A percentile compares a stretch with the other conserved stretches of the same genome.
These are phyloP conservation scores for Globisporangium okanoganense DNA, from an alignment of 352 stramenopile genomes.

Conservation along the genomic window DNA sequence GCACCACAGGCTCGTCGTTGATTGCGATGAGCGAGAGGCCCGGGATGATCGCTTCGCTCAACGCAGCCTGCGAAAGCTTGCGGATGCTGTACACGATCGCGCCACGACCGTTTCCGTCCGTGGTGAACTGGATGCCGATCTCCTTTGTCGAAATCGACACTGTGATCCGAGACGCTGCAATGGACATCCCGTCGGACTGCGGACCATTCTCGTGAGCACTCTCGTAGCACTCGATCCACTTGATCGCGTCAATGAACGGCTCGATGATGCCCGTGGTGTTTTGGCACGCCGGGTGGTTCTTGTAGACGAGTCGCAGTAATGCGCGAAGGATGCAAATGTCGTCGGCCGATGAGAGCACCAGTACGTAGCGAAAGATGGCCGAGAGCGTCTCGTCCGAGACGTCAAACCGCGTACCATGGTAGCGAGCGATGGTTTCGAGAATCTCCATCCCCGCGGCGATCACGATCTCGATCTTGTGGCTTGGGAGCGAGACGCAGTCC, in stretches of 20 bases:
- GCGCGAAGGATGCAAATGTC: constrained; percentile 48
- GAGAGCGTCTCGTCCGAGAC: constrained; percentile 58
- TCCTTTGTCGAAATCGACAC: constrained; percentile 83
- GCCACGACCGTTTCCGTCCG: constrained; percentile 68
- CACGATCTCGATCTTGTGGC: constrained; percentile 82
- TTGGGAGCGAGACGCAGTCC: constrained; percentile 74
- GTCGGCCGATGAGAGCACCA: constrained; percentile 57
- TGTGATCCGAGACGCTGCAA: constrained; percentile 53
- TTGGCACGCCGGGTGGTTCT: constrained; percentile 65
- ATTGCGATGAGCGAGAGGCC: constrained; percentile 77
- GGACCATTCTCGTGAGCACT: constrained; percentile 23
- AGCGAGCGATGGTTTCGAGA: constrained; percentile 40
- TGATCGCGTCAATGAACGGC: constrained; percentile 73
- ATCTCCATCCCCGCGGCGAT: constrained; percentile 51
- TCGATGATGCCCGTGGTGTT: constrained; percentile 55
- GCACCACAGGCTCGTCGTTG: constrained; percentile 77
- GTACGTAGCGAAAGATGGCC: constrained; percentile 61
- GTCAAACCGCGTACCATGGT: constrained; percentile 54
- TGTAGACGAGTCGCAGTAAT: constrained; percentile 59
- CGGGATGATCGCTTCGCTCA: constrained; percentile 64
- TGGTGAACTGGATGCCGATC: constrained; percentile 81
- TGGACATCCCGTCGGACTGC: constrained; percentile 36
- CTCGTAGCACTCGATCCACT: constrained; percentile 72
- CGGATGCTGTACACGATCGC: constrained; percentile 73
- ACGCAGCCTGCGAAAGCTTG: constrained; percentile 75